A percentile compares a stretch with the other conserved stretches of the same genome.
phyloP scores from a whole-genome alignment of 371 early-diverging fungal genomes.

The Chytridium lagenaria region DNA sequence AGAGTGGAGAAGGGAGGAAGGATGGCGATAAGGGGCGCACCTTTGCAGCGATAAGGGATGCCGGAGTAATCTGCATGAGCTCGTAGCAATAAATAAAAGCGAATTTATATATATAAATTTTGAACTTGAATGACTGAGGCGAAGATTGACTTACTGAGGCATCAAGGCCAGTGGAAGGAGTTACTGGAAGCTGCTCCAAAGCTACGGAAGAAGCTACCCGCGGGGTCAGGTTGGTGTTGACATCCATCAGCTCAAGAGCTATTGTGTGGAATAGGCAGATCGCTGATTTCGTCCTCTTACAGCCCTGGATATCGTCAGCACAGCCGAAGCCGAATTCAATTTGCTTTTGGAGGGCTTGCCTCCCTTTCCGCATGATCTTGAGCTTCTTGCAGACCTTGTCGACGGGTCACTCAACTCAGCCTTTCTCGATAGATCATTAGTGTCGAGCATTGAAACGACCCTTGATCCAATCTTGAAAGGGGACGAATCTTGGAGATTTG shows the following conservation, averaged over 20 bases:
- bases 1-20: no score
- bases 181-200: conserved; percentile 5
- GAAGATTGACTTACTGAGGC: conserved; percentile 6
- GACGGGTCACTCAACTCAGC: not conserved
- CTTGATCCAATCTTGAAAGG: not conserved
- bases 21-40: not conserved
- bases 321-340: conserved; percentile 18
- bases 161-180: conserved; percentile 18
- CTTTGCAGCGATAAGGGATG: not conserved
- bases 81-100: no score
- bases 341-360: not conserved
- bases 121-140: no score
- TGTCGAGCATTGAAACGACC: not conserved
- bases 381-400: not conserved
- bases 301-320: conserved; percentile 7
- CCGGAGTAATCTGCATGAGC: no score
- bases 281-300: not conserved
- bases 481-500: conserved; percentile 1
- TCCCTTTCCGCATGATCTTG: conserved; percentile 7
- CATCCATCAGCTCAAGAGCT: no score
- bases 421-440: not conserved
- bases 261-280: no score
- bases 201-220: conserved; percentile 10
- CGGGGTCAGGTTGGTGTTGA: conserved; percentile 16
- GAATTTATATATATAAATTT: no score